phyloP scores from a whole-genome alignment of 2,329 filamentous ascomycete genomes.

The Leptographium galeiforme region DNA sequence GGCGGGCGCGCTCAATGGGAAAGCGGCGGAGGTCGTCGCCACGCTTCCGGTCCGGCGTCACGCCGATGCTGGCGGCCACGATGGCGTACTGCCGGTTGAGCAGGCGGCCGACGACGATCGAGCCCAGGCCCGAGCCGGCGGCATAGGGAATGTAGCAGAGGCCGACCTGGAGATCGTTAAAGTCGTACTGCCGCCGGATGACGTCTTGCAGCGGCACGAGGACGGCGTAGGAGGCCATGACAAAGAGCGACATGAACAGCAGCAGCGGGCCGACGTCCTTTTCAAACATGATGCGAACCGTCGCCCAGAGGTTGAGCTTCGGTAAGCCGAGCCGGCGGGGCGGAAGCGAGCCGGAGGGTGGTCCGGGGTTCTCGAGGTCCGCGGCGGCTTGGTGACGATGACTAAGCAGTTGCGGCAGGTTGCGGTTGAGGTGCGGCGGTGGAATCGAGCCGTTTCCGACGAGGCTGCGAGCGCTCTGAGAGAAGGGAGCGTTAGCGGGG shows the following conservation, averaged over 20 bases:
- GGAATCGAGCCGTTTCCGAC: conserved; percentile 32
- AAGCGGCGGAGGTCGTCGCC: conserved; percentile 21
- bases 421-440: conserved; percentile 17
- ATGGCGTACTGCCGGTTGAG: conserved; percentile 50
- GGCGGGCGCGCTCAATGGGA: conserved; percentile 24
- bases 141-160: conserved; percentile 26
- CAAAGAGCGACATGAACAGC: conserved; percentile 21
- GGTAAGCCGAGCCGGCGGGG: conserved; percentile 12
- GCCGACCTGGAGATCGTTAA: conserved; percentile 27
- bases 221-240: conserved; percentile 21
- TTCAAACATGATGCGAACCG: conserved; percentile 20
- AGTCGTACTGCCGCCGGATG: conserved; percentile 18
- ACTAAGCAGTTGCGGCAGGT: conserved; percentile 1
- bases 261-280: conserved; percentile 21
- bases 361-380: not conserved
- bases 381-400: conserved; percentile 1
- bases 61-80: conserved; percentile 32
- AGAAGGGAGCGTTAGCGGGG: not conserved
- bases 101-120: conserved; percentile 29
- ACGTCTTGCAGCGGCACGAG: conserved; percentile 20
- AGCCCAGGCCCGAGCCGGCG: conserved; percentile 22
- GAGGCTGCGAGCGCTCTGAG: conserved; percentile 23
- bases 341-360: conserved; percentile 5
- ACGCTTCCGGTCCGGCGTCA: conserved; percentile 33
- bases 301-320: conserved; percentile 17